phyloP scores from a whole-genome alignment of 2,329 filamentous ascomycete genomes.

The Aspergillus spinulosporus region DNA sequence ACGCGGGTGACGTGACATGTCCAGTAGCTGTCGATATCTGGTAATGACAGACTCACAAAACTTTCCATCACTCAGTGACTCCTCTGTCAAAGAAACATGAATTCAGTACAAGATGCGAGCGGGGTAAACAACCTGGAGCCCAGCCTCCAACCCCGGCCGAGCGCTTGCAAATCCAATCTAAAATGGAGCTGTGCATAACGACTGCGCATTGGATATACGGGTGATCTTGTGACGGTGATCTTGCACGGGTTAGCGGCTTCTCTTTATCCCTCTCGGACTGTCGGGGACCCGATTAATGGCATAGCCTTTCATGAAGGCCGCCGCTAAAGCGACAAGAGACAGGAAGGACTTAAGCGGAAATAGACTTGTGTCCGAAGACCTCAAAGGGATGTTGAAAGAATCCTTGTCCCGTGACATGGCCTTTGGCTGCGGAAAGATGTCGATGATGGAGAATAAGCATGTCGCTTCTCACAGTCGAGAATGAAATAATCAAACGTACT shows the following conservation, averaged over 20 bases:
- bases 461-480: neutral
- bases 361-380: too few species aligned
- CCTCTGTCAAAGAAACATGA: neutral
- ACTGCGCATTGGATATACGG: too few species aligned
- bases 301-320: neutral
- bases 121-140: neutral
- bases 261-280: neutral
- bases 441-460: too few species aligned
- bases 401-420: too few species aligned
- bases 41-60: neutral
- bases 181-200: too few species aligned
- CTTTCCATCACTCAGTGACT: neutral
- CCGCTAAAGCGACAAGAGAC: neutral
- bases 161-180: neutral
- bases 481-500: neutral
- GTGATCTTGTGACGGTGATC: too few species aligned
- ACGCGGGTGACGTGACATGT: too few species aligned
- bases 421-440: too few species aligned
- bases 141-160: too few species aligned
- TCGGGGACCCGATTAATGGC: neutral
- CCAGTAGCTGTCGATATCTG: too few species aligned
- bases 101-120: neutral
- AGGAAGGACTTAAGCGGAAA: neutral
- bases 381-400: too few species aligned
- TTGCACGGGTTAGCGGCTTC: too few species aligned